Percentiles rank a stretch among this genome's conserved stretches.
Evolutionary conservation across 495 filamentous ascomycete genomes (phyloP).

Genomic region (Bacidia rubella): DNA sequence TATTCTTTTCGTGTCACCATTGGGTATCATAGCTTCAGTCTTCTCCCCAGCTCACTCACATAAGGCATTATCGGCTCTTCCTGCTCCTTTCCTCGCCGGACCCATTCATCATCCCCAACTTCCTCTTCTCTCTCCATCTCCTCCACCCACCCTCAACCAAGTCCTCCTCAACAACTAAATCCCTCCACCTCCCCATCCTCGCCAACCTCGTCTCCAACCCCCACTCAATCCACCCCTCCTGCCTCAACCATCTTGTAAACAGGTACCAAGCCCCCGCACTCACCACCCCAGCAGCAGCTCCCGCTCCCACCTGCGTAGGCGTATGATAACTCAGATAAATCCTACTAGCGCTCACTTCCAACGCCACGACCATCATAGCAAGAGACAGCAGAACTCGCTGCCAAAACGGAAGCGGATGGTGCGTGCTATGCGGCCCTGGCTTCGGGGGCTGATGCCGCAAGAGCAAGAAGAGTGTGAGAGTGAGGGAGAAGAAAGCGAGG

Average conservation of each 20-base stretch:
- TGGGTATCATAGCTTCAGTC: too few species aligned
- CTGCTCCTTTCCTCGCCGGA: not conserved
- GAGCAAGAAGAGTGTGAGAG: constrained; percentile 67
- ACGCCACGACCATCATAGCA: constrained; percentile 45
- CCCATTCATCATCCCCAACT: constrained; percentile 2
- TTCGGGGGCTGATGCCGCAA: constrained; percentile 51
- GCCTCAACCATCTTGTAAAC: constrained; percentile 49
- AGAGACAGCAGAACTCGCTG: constrained; percentile 45
- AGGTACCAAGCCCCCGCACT: constrained; percentile 71
- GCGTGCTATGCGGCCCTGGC: constrained; percentile 25
- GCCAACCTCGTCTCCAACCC: constrained; percentile 52
- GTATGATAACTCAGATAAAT: constrained; percentile 95
- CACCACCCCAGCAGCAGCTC: constrained; percentile 52
- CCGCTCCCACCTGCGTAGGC: constrained; percentile 69
- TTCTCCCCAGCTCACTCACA: not conserved
- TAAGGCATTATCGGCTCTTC: constrained; percentile 5
- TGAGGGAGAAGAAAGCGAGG: constrained; percentile 74
- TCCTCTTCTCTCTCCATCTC: constrained; percentile 58
- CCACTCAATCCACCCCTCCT: constrained; percentile 54
- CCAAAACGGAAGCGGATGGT: constrained; percentile 41
- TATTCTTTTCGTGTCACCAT: too few species aligned
- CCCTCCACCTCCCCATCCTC: constrained; percentile 54
- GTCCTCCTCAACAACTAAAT: constrained; percentile 83
- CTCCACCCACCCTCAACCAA: constrained; percentile 86
- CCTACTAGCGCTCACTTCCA: constrained; percentile 59